Evolutionary conservation across 768 basidiomycete genomes (phyloP).

Genomic region (Boletus barrowsii): DNA sequence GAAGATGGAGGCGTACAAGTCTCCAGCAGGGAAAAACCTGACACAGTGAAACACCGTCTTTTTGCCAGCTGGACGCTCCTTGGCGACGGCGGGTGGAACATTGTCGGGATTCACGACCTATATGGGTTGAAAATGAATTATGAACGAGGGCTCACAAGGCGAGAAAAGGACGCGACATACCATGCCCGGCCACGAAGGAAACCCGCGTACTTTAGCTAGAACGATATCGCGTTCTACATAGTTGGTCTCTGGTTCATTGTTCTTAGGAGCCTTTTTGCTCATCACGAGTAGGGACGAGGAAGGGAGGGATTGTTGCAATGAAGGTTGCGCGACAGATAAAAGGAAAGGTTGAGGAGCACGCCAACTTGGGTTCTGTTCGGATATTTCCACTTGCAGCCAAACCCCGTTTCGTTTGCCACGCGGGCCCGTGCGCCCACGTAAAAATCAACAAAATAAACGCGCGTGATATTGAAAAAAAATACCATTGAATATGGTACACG

Average conservation of each 20-base stretch:
- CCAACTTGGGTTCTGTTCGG: conserved; percentile 39
- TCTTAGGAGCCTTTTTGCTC: conserved; percentile 53
- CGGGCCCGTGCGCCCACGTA: conserved; percentile 39
- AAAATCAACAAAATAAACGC: conserved; percentile 36
- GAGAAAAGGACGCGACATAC: conserved; percentile 50
- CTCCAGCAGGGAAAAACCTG: conserved; percentile 90
- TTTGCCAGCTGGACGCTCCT: conserved; percentile 70
- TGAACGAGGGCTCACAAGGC: conserved; percentile 8
- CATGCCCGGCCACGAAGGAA: conserved; percentile 92
- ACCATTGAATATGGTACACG: conserved; percentile 31
- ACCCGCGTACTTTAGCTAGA: conserved; percentile 91
- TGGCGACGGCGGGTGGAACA: conserved; percentile 58
- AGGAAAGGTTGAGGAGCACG: conserved; percentile 39
- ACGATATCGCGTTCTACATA: conserved; percentile 83
- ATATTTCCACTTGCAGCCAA: conserved; percentile 39
- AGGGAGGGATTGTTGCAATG: conserved; percentile 15
- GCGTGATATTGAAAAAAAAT: conserved; percentile 30
- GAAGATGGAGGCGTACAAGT: conserved; percentile 66
- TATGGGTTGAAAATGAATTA: conserved; percentile 4
- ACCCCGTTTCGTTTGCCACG: conserved; percentile 38
- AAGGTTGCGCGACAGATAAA: conserved; percentile 36
- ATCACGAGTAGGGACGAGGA: conserved; percentile 26
- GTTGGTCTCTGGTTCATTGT: conserved; percentile 38
- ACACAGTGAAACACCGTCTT: conserved; percentile 71
- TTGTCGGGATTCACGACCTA: conserved; percentile 79